Conservation (phyloP, 2,329 filamentous ascomycete genomes). For the Metarhizium humberi region DNA sequence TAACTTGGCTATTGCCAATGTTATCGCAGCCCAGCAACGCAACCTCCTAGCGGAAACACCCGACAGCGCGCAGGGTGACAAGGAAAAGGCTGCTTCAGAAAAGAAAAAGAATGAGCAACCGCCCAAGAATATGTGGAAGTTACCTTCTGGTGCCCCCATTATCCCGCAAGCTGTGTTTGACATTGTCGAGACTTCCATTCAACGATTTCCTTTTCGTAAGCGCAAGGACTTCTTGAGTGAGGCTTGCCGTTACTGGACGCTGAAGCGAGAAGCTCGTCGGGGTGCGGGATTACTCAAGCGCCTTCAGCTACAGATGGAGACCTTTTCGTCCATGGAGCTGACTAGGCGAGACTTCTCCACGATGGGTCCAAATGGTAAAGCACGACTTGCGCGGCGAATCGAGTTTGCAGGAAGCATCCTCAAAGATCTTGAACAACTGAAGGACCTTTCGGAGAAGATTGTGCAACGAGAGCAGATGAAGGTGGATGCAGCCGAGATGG, state of each 20-base stretch:
- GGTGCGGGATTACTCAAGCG: constrained; percentile 89
- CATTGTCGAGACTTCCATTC: constrained; percentile 72
- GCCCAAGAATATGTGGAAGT: constrained; percentile 58
- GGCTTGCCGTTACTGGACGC: constrained; percentile 93
- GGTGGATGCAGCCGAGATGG: constrained; percentile 63
- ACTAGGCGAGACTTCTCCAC: constrained; percentile 91
- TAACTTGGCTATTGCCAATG: constrained; percentile 73
- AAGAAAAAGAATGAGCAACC: constrained; percentile 58
- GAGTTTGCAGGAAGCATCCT: constrained; percentile 75
- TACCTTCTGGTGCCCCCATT: constrained; percentile 89
- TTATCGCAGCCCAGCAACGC: constrained; percentile 64
- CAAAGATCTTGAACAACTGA: constrained; percentile 68
- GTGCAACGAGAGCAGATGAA: constrained; percentile 71
- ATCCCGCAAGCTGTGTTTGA: constrained; percentile 85
- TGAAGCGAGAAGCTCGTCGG: constrained; percentile 87
- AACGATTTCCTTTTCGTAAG: constrained; percentile 70
- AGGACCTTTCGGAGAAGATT: constrained; percentile 57
- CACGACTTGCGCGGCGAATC: constrained; percentile 70
- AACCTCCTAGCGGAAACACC: constrained; percentile 58
- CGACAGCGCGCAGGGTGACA: constrained; percentile 74
- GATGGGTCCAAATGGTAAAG: constrained; percentile 78
- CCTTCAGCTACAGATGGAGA: constrained; percentile 88
- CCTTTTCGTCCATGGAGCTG: constrained; percentile 95
- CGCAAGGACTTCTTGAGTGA: constrained; percentile 89
- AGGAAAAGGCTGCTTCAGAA: constrained; percentile 66